Evolutionary conservation across 1,139 yeast species (phyloP).

Genomic region (Geotrichum candidum): DNA sequence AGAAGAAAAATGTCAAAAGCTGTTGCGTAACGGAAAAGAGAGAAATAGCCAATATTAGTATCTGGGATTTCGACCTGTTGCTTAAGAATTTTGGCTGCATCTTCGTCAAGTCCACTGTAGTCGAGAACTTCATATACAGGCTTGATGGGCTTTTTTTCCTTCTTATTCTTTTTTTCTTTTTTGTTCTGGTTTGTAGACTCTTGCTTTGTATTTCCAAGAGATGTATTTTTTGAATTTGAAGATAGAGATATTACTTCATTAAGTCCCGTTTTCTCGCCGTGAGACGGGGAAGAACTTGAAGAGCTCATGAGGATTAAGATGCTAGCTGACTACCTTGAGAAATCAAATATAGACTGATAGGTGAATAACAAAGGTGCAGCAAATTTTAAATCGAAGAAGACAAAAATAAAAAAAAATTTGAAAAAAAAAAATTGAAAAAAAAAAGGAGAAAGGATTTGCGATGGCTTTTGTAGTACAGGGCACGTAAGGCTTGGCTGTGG

Average conservation of each 20-base stretch:
- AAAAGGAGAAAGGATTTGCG: no score
- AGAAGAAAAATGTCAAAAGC: conserved; percentile 29
- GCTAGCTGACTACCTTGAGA: not conserved
- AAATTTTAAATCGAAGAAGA: not conserved
- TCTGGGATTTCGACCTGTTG: conserved; percentile 30
- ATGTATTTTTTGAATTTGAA: not conserved
- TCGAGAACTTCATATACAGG: conserved; percentile 4
- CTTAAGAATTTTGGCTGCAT: conserved; percentile 33
- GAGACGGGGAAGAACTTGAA: not conserved
- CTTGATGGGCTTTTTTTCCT: conserved; percentile 1
- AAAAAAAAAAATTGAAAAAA: no score
- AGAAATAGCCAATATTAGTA: conserved; percentile 28
- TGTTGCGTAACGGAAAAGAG: conserved; percentile 37
- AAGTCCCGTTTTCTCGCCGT: not conserved
- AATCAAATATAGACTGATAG: not conserved
- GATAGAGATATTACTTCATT: not conserved
- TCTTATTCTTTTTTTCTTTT: not conserved
- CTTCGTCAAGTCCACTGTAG: conserved; percentile 26
- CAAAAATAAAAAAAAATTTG: no score
- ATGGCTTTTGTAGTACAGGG: no score
- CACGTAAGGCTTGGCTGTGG: no score
- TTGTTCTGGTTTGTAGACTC: not conserved
- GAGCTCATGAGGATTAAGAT: not conserved
- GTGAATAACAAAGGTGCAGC: not conserved
- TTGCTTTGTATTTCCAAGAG: no score